Percentiles rank a stretch among this genome's conserved stretches.
These are phyloP conservation scores for Sclerotinia nivalis DNA, from an alignment of 2,329 filamentous ascomycete species.

Conservation along the genomic window DNA sequence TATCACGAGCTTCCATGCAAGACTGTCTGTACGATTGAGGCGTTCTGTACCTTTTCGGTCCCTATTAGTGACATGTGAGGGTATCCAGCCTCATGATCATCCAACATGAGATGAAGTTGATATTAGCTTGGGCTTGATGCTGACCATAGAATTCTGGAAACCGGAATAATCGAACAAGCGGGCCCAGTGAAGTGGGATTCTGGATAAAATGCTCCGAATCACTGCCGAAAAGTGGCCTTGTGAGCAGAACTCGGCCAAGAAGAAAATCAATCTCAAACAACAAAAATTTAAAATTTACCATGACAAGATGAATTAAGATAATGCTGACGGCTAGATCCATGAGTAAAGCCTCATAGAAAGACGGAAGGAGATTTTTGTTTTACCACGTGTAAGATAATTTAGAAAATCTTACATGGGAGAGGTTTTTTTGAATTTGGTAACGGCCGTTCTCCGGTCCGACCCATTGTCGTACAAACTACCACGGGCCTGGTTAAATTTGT, in stretches of 20 bases:
- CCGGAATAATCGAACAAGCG: conserved; percentile 21
- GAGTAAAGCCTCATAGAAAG: background rate
- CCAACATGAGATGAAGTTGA: conserved; percentile 16
- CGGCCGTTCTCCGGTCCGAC: conserved; percentile 25
- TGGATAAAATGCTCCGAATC: conserved; percentile 18
- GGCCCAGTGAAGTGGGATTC: conserved; percentile 15
- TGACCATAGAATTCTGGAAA: conserved; percentile 10
- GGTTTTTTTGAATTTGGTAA: conserved; percentile 17
- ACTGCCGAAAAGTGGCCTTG: conserved; percentile 25
- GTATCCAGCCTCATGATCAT: conserved; percentile 21
- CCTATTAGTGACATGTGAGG: conserved; percentile 15
- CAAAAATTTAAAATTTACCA: background rate
- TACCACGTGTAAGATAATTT: conserved; percentile 16
- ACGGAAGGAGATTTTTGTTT: background rate
- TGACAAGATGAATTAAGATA: background rate
- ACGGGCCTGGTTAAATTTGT: conserved; percentile 11
- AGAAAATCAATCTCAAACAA: conserved; percentile 8
- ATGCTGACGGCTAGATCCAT: background rate
- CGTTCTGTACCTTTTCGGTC: background rate
- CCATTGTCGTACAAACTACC: conserved; percentile 4
- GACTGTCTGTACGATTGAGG: background rate
- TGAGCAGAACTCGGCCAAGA: conserved; percentile 18
- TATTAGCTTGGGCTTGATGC: conserved; percentile 11
- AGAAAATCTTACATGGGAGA: background rate
- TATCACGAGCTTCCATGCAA: conserved; percentile 15